These are phyloP conservation scores for Daucus carota DNA, from an alignment of 129 eudicot species.

Conservation along the genomic window DNA sequence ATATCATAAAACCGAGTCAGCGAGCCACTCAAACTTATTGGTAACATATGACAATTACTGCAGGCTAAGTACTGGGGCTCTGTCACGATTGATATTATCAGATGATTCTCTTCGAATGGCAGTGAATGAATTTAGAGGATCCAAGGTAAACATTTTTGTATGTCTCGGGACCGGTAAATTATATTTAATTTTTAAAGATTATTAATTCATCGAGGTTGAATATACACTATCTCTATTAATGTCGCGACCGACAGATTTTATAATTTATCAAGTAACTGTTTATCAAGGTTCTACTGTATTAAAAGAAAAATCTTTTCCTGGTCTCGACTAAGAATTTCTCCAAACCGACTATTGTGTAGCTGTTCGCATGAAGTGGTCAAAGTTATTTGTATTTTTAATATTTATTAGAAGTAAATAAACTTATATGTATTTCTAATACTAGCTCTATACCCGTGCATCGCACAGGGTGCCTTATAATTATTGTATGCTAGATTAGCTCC, in stretches of 20 bases:
- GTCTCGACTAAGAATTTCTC: background rate
- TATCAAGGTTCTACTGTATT: background rate
- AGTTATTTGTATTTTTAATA: background rate
- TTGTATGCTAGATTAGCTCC: no score
- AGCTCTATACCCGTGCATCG: no score
- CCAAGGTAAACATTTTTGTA: constrained; percentile 44
- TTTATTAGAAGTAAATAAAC: background rate
- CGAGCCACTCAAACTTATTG: background rate
- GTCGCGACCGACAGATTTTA: no score
- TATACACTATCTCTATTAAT: no score
- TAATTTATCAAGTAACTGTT: no score
- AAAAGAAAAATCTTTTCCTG: background rate
- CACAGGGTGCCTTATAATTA: no score
- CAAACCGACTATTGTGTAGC: background rate
- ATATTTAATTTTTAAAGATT: no score
- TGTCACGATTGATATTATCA: constrained; percentile 81
- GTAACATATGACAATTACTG: constrained; percentile 11
- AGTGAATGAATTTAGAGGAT: constrained; percentile 71
- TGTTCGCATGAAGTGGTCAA: background rate
- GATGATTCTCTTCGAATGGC: constrained; percentile 88
- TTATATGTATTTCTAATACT: no score
- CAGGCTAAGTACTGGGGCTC: constrained; percentile 94
- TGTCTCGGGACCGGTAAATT: no score
- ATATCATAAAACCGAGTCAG: background rate
- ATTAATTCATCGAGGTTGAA: no score